Conservation (phyloP, 257 asterid genomes). For the Buddleja alternifolia region DNA sequence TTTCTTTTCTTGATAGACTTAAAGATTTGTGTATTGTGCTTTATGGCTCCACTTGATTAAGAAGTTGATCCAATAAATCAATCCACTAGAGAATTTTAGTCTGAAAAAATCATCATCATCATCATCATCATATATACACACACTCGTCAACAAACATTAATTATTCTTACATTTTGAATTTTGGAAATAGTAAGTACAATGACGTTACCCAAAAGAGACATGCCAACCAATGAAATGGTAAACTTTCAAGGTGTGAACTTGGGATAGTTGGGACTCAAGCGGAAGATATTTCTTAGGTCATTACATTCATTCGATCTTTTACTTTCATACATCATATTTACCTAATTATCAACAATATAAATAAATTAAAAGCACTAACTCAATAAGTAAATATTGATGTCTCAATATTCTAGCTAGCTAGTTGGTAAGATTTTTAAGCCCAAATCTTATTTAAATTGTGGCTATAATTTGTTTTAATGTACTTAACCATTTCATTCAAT, state of each 20-base stretch:
- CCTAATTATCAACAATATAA: not conserved
- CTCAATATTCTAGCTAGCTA: too few relatives aligned
- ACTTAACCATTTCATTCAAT: not conserved
- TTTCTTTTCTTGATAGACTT: not conserved
- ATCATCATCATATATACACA: too few relatives aligned
- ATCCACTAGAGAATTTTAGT: conserved; percentile 14
- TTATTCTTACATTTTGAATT: conserved; percentile 2
- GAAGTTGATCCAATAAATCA: conserved; percentile 22
- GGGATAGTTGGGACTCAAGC: not conserved
- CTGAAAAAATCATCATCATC: not conserved
- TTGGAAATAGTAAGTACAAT: conserved; percentile 13
- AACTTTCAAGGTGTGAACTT: not conserved
- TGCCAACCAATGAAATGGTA: not conserved
- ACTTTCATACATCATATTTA: not conserved
- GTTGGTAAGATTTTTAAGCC: too few relatives aligned
- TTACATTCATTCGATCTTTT: not conserved
- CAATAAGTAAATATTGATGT: not conserved
- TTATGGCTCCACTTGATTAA: conserved; percentile 10
- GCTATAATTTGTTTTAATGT: too few relatives aligned
- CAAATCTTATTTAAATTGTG: too few relatives aligned
- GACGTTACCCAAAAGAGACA: conserved; percentile 19
- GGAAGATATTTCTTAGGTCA: conserved; percentile 1
- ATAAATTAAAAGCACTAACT: not conserved
- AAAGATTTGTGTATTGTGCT: not conserved
- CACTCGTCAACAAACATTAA: too few relatives aligned